Percentiles rank a stretch among this genome's conserved stretches.
Evolutionary conservation across 805 yeast species (phyloP).

Genomic region (Cyberlindnera misumaiensis): DNA sequence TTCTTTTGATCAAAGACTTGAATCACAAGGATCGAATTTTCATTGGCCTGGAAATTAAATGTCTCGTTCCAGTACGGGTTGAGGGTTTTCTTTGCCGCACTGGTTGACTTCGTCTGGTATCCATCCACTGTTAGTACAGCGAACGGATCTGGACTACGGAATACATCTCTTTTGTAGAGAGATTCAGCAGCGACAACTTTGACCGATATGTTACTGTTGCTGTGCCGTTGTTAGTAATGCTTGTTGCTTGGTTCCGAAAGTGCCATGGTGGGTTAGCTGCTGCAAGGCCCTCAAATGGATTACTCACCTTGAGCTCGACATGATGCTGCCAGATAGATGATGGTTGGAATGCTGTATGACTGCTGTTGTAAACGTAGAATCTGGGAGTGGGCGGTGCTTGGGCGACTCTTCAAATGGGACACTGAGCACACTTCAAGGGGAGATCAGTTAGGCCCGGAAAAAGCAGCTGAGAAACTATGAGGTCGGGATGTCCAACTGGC

Average conservation of each 20-base stretch:
- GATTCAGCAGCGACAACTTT: constrained; percentile 94
- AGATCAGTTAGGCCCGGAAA: too few relatives aligned
- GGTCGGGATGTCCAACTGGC: too few relatives aligned
- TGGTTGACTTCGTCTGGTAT: constrained; percentile 89
- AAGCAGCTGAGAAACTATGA: too few relatives aligned
- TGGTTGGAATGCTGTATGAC: too few relatives aligned
- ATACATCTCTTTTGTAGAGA: constrained; percentile 89
- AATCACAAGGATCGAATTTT: constrained; percentile 78
- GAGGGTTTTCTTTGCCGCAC: constrained; percentile 86
- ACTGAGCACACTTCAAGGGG: too few relatives aligned
- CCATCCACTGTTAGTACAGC: constrained; percentile 98
- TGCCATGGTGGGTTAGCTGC: too few relatives aligned
- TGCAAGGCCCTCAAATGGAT: too few relatives aligned
- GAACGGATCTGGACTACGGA: constrained; percentile 95
- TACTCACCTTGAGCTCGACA: too few relatives aligned
- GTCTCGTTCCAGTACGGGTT: constrained; percentile 98
- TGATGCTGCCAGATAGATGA: too few relatives aligned
- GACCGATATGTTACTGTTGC: constrained; percentile 31
- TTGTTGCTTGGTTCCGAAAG: neutral
- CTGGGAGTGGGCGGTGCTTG: too few relatives aligned
- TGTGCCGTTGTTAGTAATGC: constrained; percentile 3
- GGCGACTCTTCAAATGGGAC: too few relatives aligned
- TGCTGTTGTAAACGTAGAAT: too few relatives aligned
- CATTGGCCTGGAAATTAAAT: constrained; percentile 69
- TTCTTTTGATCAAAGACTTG: constrained; percentile 97